phyloP scores from a whole-genome alignment of 306 rosid genomes.

The Benincasa hispida region DNA sequence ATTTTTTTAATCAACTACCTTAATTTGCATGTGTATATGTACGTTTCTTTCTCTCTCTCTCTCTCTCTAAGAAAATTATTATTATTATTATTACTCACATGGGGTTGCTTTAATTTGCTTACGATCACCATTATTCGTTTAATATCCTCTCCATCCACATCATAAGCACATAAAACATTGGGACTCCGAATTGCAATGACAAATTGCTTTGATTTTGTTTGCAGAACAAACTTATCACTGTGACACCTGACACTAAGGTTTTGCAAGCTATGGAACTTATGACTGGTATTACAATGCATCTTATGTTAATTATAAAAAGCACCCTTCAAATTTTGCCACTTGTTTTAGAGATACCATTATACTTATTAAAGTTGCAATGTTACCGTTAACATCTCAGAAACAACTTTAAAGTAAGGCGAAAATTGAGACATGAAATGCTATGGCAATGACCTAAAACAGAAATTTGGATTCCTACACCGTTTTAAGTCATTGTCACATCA shows the following conservation, averaged over 20 bases:
- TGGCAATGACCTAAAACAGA: no score
- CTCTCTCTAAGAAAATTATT: no score
- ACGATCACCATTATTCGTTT: not conserved
- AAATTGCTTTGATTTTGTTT: conserved; percentile 9
- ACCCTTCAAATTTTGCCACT: no score
- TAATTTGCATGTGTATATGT: no score
- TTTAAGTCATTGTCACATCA: no score
- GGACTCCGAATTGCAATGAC: not conserved
- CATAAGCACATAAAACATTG: not conserved
- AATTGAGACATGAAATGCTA: no score
- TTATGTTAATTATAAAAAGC: not conserved
- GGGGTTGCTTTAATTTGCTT: no score
- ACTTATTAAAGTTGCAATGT: not conserved
- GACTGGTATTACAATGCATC: conserved; percentile 48
- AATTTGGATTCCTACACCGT: no score
- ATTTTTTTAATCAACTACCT: not conserved
- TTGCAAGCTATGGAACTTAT: conserved; percentile 91
- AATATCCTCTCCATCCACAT: not conserved
- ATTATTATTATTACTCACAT: no score
- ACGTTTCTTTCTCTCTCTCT: no score
- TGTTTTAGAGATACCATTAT: not conserved
- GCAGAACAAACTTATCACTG: conserved; percentile 96
- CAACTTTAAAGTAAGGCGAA: no score
- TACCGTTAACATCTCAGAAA: no score
- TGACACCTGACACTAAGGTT: conserved; percentile 76